A percentile compares a stretch with the other conserved stretches of the same genome.
Evolutionary conservation across 768 basidiomycete genomes (phyloP).

Genomic region (Amanita polypyramis): DNA sequence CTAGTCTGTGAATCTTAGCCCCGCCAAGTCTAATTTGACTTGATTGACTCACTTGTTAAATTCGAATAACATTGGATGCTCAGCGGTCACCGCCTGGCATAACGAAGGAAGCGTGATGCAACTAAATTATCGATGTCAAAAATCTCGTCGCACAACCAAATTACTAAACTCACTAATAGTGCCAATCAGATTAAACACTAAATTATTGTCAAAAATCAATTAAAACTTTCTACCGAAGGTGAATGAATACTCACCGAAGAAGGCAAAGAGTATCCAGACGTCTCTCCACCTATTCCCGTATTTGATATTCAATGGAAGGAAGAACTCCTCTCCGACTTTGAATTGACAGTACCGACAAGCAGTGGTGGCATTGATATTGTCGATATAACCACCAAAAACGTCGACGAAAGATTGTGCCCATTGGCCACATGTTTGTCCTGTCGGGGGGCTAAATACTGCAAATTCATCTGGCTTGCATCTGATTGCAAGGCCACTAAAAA

Average conservation of each 20-base stretch:
- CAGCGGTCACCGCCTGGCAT: slow-evolving; percentile 52
- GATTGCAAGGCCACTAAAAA: slow-evolving; percentile 47
- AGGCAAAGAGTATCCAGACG: slow-evolving; percentile 54
- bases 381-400: slow-evolving; percentile 61
- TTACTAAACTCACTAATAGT: slow-evolving; percentile 32
- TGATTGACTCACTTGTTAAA: too few species aligned
- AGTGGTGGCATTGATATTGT: slow-evolving; percentile 48
- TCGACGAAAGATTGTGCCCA: slow-evolving; percentile 66
- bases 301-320: slow-evolving; percentile 52
- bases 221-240: not conserved
- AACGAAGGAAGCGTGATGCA: slow-evolving; percentile 63
- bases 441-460: slow-evolving; percentile 58
- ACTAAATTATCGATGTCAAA: slow-evolving; percentile 23
- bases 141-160: not conserved
- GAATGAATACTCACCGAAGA: slow-evolving; percentile 31
- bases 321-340: slow-evolving; percentile 59
- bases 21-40: too few species aligned
- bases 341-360: slow-evolving; percentile 71
- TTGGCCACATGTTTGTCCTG: slow-evolving; percentile 56
- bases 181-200: slow-evolving; percentile 59
- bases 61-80: too few species aligned
- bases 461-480: slow-evolving; percentile 62
- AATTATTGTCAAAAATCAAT: slow-evolving; percentile 1
- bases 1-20: too few species aligned
- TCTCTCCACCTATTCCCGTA: slow-evolving; percentile 61